Conservation (phyloP, 2,329 filamentous ascomycete genomes). For the Fusarium beomiforme region DNA sequence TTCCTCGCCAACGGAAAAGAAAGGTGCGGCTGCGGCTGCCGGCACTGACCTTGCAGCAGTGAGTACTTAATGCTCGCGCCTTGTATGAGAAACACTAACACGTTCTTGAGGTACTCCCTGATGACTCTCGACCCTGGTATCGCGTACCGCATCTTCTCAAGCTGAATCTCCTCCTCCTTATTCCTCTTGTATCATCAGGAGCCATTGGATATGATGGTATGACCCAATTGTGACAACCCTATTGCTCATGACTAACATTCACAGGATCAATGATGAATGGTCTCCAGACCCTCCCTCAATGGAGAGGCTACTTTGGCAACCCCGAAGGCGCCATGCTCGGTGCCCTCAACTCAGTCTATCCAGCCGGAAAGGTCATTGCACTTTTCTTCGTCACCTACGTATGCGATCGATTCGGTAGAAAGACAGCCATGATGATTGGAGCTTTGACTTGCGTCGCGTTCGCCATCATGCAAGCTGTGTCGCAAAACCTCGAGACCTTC, state of each 20-base stretch:
- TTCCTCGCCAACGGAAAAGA: neutral
- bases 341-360: constrained; percentile 50
- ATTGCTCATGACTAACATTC: neutral
- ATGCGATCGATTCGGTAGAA: constrained; percentile 54
- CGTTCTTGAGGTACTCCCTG: constrained; percentile 49
- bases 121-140: constrained; percentile 54
- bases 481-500: constrained; percentile 42
- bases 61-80: neutral
- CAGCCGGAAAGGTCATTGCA: constrained; percentile 52
- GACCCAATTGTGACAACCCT: neutral
- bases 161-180: constrained; percentile 55
- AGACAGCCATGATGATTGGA: constrained; percentile 49
- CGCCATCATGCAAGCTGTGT: constrained; percentile 47
- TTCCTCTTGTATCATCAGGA: constrained; percentile 55
- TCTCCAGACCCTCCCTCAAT: constrained; percentile 53
- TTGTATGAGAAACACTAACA: neutral
- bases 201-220: constrained; percentile 57
- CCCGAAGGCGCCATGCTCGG: constrained; percentile 51
- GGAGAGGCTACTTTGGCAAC: constrained; percentile 54
- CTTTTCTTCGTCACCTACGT: constrained; percentile 50
- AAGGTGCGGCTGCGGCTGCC: constrained; percentile 20
- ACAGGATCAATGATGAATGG: constrained; percentile 56
- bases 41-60: constrained; percentile 32
- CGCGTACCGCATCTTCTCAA: constrained; percentile 53
- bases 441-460: constrained; percentile 44